Base-by-base conservation (phyloP, 75 land plant species). In the Chamaecyparis obtusa region DNA sequence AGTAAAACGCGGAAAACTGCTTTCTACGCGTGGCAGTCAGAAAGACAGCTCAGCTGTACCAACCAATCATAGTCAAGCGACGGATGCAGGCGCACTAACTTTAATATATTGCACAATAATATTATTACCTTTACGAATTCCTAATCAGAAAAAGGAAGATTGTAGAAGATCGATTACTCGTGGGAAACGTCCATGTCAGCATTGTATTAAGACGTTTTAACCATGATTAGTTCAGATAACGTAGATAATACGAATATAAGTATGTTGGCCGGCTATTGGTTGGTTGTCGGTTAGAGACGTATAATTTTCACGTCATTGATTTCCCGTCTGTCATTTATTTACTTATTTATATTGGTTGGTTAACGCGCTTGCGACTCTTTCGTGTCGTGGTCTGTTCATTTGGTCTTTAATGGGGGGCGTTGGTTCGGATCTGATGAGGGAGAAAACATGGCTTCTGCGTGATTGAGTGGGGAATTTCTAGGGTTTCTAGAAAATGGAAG, bases 1-100 rank as follows among this genome's bases (percentile, higher is more conserved):
- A 64, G 69, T 64, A 64, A 21, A 64, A 27, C 27, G n/a, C 69
- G 69, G 69, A 64, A 64, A 64, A 64, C 69, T n/a, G 27, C 76
- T 74, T 74, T 74, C 36, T 74, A 30, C 76, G 76, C 76, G 76
- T 74, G 76, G 36, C 76, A 33, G 76, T 64, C 76, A 74, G 33
- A 33, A 74, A 32, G 36, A 74, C 76, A 74, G 76, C 36, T 74
- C n/a, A 30, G 76, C 76, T 3, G 9, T 74, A 74, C 76, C 76
- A 11, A 74, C 76, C 76, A 74, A 74, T 74, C 76, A 74, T 32
- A 11, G 76, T 74, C 36, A 33, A 3, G 33, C 11, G n/a, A 10
- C 16, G 3, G 76, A 36, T 64, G 69, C 69, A 64, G n/a, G 69
- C 69, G 69, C 69, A 64, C n/a, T 27, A 5, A 64, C 69, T 24